phyloP scores from a whole-genome alignment of 306 rosid genomes.

The Trifolium repens region DNA sequence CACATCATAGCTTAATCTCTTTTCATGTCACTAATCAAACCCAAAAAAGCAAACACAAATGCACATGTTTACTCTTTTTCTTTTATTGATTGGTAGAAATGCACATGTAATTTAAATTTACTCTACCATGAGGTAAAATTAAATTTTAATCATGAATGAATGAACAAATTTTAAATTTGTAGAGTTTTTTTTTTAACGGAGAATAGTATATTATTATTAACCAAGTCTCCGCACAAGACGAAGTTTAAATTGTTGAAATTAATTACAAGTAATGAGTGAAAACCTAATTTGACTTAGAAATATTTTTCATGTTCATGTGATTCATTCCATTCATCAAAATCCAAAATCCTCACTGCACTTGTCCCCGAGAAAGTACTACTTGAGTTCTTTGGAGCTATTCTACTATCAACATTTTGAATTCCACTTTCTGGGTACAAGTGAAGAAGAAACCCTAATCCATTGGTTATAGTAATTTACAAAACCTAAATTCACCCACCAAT shows the following conservation, averaged over 20 bases:
- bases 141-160: neutral
- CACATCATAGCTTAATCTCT: neutral
- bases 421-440: neutral
- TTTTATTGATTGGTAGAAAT: neutral
- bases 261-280: too few relatives aligned
- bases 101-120: neutral
- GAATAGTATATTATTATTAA: too few relatives aligned
- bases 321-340: neutral
- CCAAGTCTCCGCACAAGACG: too few relatives aligned
- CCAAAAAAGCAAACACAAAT: neutral
- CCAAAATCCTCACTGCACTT: neutral
- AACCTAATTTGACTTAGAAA: neutral
- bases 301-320: neutral
- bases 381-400: neutral
- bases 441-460: conserved; percentile 58
- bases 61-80: neutral
- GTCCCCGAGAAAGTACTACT: neutral
- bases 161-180: too few relatives aligned
- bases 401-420: neutral
- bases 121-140: neutral
- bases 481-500: conserved; percentile 33
- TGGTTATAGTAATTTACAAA: conserved; percentile 37
- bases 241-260: too few relatives aligned
- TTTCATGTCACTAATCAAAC: neutral
- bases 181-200: too few relatives aligned